Percentiles rank a stretch among this genome's conserved stretches.
These are phyloP conservation scores for Asterochloris sp. DNA, from an alignment of 139 green algal species.

Conservation along the genomic window DNA sequence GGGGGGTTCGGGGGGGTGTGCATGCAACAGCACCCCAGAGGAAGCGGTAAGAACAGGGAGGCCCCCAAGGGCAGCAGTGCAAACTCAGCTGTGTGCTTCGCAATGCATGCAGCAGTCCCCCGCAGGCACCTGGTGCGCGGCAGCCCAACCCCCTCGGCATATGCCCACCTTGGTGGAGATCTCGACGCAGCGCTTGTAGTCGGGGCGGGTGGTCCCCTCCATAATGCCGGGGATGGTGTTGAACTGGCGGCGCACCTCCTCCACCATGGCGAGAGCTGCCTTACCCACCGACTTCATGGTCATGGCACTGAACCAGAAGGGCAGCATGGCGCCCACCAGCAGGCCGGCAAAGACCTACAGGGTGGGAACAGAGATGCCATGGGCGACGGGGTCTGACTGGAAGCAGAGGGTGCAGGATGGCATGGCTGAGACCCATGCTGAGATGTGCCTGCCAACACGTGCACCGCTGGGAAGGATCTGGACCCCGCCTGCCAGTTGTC, in stretches of 20 bases:
- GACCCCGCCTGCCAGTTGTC: no score
- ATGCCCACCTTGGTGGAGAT: conserved; percentile 73
- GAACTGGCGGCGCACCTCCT: conserved; percentile 91
- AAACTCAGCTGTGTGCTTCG: no score
- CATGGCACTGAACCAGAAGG: conserved; percentile 98
- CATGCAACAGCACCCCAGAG: no score
- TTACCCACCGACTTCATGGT: conserved; percentile 98
- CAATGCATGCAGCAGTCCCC: no score
- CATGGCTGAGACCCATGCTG: background rate
- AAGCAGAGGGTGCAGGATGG: background rate
- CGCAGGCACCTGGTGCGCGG: no score
- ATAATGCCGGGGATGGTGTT: conserved; percentile 90
- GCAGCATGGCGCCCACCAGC: conserved; percentile 94
- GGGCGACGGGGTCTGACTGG: background rate
- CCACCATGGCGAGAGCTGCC: conserved; percentile 81
- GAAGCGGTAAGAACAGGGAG: no score
- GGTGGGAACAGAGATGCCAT: background rate
- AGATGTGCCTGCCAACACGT: no score
- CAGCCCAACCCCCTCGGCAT: no score
- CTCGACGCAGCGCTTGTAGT: conserved; percentile 88
- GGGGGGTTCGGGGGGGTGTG: no score
- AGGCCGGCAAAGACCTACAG: conserved; percentile 83
- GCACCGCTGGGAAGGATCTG: no score
- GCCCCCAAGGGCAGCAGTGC: no score
- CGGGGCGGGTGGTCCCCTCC: conserved; percentile 87